A percentile compares a stretch with the other conserved stretches of the same genome.
Evolutionary conservation across 2,329 filamentous ascomycete genomes (phyloP).

Genomic region (Penicillium sp.): DNA sequence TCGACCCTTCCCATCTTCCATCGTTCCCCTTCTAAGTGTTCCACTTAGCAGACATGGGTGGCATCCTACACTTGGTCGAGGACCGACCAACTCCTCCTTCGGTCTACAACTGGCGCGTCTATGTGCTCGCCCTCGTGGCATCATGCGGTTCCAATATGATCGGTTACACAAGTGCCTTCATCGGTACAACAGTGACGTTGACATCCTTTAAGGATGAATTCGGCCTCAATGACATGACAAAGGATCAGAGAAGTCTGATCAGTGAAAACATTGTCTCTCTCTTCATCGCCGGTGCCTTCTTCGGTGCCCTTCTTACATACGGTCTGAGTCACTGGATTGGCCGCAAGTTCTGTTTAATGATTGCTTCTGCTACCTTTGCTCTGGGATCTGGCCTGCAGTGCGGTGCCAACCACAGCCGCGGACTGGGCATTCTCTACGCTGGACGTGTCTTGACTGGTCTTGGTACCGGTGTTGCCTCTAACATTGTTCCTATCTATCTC

Average conservation of each 20-base stretch:
- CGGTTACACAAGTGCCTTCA: conserved; percentile 73
- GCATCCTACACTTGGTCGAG: conserved; percentile 43
- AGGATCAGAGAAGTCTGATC: conserved; percentile 58
- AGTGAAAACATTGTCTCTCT: conserved; percentile 76
- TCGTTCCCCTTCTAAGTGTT: conserved; percentile 11
- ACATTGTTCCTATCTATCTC: conserved; percentile 65
- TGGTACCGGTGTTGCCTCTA: conserved; percentile 60
- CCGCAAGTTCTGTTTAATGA: conserved; percentile 64
- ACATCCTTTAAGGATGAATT: conserved; percentile 72
- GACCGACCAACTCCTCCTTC: conserved; percentile 58
- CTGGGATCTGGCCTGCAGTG: conserved; percentile 71
- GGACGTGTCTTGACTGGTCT: conserved; percentile 63
- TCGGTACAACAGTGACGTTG: conserved; percentile 74
- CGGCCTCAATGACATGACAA: conserved; percentile 57
- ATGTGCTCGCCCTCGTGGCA: conserved; percentile 57
- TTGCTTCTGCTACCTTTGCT: conserved; percentile 67
- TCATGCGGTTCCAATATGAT: conserved; percentile 64
- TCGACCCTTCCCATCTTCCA: not conserved
- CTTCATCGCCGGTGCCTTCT: conserved; percentile 82
- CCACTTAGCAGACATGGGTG: conserved; percentile 30
- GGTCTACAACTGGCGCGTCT: conserved; percentile 66
- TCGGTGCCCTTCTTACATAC: conserved; percentile 70
- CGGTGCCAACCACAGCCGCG: conserved; percentile 61
- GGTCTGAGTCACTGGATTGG: conserved; percentile 66
- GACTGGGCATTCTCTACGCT: conserved; percentile 64